Conservation (phyloP, 2,329 filamentous ascomycete genomes). For the Nemania serpens region DNA sequence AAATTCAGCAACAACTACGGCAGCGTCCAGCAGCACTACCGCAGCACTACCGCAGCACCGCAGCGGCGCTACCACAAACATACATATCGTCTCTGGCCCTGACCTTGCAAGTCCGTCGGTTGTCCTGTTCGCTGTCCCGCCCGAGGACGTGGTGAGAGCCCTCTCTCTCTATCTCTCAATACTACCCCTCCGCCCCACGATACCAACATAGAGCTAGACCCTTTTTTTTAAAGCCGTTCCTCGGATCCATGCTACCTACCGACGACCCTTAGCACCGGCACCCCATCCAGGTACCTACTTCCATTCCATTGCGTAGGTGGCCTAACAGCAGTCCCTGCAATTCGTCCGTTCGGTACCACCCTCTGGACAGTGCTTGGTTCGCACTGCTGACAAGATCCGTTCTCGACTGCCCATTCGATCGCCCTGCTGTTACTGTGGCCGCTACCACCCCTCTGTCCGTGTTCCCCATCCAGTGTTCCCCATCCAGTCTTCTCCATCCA, state of each 20-base stretch:
- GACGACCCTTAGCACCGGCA: conserved; percentile 9
- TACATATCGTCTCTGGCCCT: background rate
- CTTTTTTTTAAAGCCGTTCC: conserved; percentile 7
- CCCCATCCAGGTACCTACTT: background rate
- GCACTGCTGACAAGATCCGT: conserved; percentile 21
- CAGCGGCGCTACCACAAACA: no score
- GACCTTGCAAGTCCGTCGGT: background rate
- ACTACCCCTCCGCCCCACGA: conserved; percentile 26
- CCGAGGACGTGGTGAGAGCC: background rate
- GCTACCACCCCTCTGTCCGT: conserved; percentile 24
- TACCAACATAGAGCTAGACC: conserved; percentile 22
- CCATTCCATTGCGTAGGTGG: background rate
- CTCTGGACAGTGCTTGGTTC: conserved; percentile 18
- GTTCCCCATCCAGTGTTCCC: background rate
- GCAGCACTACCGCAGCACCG: no score
- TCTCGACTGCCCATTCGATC: conserved; percentile 29
- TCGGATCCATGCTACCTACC: conserved; percentile 1
- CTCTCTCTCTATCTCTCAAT: no score
- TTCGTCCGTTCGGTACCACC: background rate
- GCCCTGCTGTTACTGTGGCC: conserved; percentile 22
- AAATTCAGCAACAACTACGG: no score
- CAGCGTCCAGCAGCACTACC: no score
- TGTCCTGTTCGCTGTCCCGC: background rate
- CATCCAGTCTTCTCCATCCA: conserved; percentile 8
- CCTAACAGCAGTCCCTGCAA: background rate